Evolutionary conservation across 2,329 filamentous ascomycete species (phyloP).

Genomic region (Fusarium liriodendri): DNA sequence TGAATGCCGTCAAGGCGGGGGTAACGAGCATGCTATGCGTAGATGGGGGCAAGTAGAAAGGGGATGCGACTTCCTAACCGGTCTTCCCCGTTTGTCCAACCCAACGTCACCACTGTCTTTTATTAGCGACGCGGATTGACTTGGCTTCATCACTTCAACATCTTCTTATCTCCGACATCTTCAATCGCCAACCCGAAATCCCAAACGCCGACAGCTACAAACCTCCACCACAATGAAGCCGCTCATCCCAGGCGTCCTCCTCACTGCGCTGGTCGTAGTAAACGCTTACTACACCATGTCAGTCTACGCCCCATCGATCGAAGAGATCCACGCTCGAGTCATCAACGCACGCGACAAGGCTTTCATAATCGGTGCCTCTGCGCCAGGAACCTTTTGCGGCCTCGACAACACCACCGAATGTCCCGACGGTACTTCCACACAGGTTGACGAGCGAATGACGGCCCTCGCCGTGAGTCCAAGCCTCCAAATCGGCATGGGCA

Average conservation of each 20-base stretch:
- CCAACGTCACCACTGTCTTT: neutral
- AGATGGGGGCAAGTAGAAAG: constrained; percentile 22
- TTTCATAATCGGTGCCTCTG: constrained; percentile 44
- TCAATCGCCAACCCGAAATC: neutral
- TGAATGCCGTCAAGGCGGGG: neutral
- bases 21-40: neutral
- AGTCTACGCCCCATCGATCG: constrained; percentile 36
- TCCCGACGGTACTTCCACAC: constrained; percentile 41
- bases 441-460: constrained; percentile 45
- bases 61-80: constrained; percentile 2
- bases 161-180: neutral
- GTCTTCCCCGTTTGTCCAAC: neutral
- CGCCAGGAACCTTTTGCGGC: constrained; percentile 43
- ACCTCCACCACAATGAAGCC: constrained; percentile 22
- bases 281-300: constrained; percentile 42
- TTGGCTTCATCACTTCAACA: neutral
- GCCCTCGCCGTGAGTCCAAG: constrained; percentile 38
- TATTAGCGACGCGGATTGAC: too few relatives aligned
- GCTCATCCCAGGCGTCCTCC: neutral
- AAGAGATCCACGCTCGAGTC: constrained; percentile 36
- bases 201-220: neutral
- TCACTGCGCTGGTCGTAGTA: neutral
- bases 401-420: constrained; percentile 35
- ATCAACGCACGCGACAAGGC: constrained; percentile 43
- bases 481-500: too few relatives aligned